These are phyloP conservation scores for Marasmius fiardii DNA, from an alignment of 1,284 basidiomycete genomes.

Conservation along the genomic window DNA sequence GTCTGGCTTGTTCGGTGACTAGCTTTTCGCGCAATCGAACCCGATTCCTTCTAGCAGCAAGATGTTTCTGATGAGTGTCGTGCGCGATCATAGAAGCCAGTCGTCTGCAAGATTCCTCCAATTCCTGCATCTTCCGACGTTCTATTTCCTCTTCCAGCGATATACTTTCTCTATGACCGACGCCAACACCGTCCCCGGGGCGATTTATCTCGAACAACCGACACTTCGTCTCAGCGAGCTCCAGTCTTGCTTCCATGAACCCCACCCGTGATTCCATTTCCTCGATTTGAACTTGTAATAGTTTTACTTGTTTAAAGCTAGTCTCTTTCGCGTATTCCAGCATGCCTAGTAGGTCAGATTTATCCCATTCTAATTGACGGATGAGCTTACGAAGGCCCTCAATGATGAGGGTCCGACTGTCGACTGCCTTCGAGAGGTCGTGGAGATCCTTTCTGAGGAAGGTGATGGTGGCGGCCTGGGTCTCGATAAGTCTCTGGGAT, in stretches of 20 bases:
- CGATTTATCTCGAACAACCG: background rate
- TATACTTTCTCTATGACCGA: background rate
- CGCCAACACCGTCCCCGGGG: background rate
- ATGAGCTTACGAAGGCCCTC: background rate
- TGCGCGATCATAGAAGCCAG: background rate
- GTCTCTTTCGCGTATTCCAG: background rate
- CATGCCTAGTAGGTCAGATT: background rate
- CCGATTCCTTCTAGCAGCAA: background rate
- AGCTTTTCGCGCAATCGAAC: background rate
- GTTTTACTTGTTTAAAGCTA: background rate
- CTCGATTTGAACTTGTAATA: background rate
- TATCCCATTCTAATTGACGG: conserved; percentile 2
- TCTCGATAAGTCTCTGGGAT: background rate
- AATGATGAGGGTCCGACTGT: conserved; percentile 1
- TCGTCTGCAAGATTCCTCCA: background rate
- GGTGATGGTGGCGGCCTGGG: background rate
- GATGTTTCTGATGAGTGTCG: background rate
- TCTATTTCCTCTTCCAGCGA: background rate
- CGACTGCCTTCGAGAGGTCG: background rate
- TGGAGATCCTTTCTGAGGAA: background rate
- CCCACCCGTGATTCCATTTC: background rate
- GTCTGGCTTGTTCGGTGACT: background rate
- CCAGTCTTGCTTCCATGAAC: background rate
- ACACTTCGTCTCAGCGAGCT: conserved; percentile 1
- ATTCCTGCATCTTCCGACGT: background rate